A percentile compares a stretch with the other conserved stretches of the same genome.
These are phyloP conservation scores for Batkoa obscura DNA, from an alignment of 371 early-diverging fungal species.

Conservation along the genomic window DNA sequence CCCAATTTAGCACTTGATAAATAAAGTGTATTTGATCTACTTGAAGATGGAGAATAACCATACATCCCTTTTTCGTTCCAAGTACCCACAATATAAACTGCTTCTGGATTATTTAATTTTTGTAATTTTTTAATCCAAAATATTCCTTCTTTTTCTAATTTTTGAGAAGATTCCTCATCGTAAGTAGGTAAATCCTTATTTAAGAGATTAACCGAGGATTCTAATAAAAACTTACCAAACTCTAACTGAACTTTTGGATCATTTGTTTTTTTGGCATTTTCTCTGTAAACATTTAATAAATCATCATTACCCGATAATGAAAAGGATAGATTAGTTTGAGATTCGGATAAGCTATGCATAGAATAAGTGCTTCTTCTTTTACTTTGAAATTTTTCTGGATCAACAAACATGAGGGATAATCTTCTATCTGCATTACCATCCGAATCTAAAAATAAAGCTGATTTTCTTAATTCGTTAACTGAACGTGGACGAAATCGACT, in stretches of 20 bases:
- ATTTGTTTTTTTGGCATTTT: constrained; percentile 23
- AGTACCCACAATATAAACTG: constrained; percentile 37
- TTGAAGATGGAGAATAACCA: constrained; percentile 24
- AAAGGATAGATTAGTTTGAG: neutral
- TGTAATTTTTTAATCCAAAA: constrained; percentile 52
- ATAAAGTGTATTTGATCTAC: constrained; percentile 22
- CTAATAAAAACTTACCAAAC: constrained; percentile 1
- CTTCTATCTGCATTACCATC: neutral
- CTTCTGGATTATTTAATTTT: constrained; percentile 42
- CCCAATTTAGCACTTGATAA: constrained; percentile 18
- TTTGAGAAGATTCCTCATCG: neutral
- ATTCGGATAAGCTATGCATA: neutral
- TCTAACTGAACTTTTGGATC: constrained; percentile 4
- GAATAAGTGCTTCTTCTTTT: neutral
- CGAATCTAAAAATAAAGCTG: neutral
- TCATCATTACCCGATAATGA: neutral
- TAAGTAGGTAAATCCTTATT: neutral
- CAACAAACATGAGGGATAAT: neutral
- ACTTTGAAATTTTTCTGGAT: neutral
- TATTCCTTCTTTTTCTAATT: constrained; percentile 8
- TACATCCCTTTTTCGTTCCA: constrained; percentile 45
- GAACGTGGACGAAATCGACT: neutral
- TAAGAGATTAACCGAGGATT: neutral
- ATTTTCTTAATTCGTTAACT: constrained; percentile 1
- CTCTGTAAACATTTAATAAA: constrained; percentile 23